Evolutionary conservation across 805 yeast genomes (phyloP).

Genomic region (Maudiozyma serrabonitensis): DNA sequence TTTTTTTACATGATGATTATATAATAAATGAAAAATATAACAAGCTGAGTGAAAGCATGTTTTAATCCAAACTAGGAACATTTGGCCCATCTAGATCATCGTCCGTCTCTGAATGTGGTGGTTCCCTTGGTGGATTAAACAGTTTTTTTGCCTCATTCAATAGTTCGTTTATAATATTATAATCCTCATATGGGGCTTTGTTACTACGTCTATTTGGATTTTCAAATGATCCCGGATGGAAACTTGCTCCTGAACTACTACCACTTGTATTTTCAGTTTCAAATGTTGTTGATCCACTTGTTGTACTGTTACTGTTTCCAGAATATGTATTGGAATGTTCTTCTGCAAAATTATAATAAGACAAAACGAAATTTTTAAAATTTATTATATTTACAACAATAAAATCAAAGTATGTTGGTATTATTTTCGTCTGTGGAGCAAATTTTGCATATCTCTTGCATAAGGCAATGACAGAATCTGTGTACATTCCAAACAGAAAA

Average conservation of each 20-base stretch:
- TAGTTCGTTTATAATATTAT: constrained; percentile 1
- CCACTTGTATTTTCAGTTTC: background rate
- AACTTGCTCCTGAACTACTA: background rate
- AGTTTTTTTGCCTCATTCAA: constrained; percentile 1
- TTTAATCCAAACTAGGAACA: background rate
- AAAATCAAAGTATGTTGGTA: constrained; percentile 1
- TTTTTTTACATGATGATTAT: too few species aligned
- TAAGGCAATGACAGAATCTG: constrained; percentile 1
- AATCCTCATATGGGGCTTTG: background rate
- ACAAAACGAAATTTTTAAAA: background rate
- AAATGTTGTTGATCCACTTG: background rate
- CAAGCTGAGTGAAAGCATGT: background rate
- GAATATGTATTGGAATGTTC: background rate
- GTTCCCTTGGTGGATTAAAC: background rate
- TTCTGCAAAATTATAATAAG: background rate
- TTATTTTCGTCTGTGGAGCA: background rate
- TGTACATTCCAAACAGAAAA: constrained; percentile 2
- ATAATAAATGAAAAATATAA: background rate
- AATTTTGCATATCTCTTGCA: background rate
- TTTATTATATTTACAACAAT: background rate
- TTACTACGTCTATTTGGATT: background rate
- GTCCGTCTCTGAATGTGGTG: background rate
- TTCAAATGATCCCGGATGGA: background rate
- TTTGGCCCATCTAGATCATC: background rate
- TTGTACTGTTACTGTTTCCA: background rate